Base-by-base conservation (phyloP, 805 yeast genomes). In the Candida krabiensis region DNA sequence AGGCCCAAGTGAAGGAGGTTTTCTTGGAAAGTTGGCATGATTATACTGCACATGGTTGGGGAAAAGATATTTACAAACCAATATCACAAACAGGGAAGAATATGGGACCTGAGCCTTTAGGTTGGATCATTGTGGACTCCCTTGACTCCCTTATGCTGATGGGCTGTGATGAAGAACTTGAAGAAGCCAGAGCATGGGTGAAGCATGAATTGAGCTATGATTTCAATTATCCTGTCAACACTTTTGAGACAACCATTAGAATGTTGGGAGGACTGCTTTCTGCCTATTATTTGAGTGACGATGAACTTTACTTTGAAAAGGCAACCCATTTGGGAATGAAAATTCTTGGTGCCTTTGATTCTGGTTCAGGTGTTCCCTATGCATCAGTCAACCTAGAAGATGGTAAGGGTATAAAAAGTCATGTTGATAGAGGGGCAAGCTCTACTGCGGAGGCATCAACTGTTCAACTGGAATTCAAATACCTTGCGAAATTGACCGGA, bases 181-280 rank as follows among this genome's bases (percentile, higher is more conserved):
- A 59, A 25, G 70, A 75, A 19, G 90, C 95, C 5, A 74, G 78
- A 43, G 57, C 75, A 4, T 90, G 96, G 96, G 83, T 90, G 33
- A 70, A 73, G 33, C 65, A 80, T 39, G 87, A 78, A 35, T 68
- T 90, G 47, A 71, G 70, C 37, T 89, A 86, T 56, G 77, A 80
- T 50, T 77, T 86, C 49, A 85, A 87, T 56, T 77, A 80, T 44
- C 75, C 75, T 24, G 93, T 87, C 28, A 88, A 83, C 56, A 81
- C 88, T 5, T 90, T 90, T 62, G 97, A 89, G 58, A 88, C 96
- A n/a, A 87, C 97, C 5, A 89, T 87, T 47, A 73, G 96, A 57
- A 87, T 90, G 95, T 66, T 90, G 18, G 97, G 97, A 30, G 97
- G 97, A 0, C 68, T 90, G n/a, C 64, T 90, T 33, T 83, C 96